Base-by-base conservation (phyloP, 345 rosid species). In the Hypericum androsaemum region DNA sequence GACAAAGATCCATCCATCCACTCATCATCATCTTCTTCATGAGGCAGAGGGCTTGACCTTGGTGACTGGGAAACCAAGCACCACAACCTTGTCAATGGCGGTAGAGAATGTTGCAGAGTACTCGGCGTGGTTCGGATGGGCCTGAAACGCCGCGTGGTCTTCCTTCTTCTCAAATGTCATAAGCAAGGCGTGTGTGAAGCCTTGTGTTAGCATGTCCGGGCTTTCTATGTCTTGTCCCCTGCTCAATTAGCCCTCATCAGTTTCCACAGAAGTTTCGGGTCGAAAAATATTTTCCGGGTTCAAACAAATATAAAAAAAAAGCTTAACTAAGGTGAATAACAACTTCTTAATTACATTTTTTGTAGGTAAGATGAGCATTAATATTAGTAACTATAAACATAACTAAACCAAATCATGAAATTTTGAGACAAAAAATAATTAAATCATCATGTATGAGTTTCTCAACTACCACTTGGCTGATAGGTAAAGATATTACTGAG, bases 211-310 rank as follows among this genome's bases (percentile, higher is more conserved):
- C 94, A 84, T 76, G 66, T 92, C 98, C 11, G 58, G 79, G 50
- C 95, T 73, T 68, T 92, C 94, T 12, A 63, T 60, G 63, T 92
- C 96, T 39, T 79, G 68, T 13, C 98, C 98, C 96, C 98, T 87
- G 73, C 9, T 53, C 8, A 6, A 22, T 10, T 10, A 12, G 22
- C 11, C 8, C 12, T 10, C 48, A 10, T 17, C 12, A 44, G 16
- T n/a, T 10, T 10, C 12, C 8, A 44, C 48, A 5, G 15, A 44
- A 44, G 5, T 12, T 12, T 44, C 12, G 48, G 8, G 16, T 44
- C 48, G 36, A 39, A 2, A 13, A 12, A 22, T 9, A 63, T 6
- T 44, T 3, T 22, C 8, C 14, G 17, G 11, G n/a, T n/a, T n/a
- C n/a, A n/a, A n/a, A n/a, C n/a, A n/a, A n/a, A n/a, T n/a, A 35